These are phyloP conservation scores for Coniosporium tulheliwenetii DNA, from an alignment of 2,329 filamentous ascomycete species.

Conservation along the genomic window DNA sequence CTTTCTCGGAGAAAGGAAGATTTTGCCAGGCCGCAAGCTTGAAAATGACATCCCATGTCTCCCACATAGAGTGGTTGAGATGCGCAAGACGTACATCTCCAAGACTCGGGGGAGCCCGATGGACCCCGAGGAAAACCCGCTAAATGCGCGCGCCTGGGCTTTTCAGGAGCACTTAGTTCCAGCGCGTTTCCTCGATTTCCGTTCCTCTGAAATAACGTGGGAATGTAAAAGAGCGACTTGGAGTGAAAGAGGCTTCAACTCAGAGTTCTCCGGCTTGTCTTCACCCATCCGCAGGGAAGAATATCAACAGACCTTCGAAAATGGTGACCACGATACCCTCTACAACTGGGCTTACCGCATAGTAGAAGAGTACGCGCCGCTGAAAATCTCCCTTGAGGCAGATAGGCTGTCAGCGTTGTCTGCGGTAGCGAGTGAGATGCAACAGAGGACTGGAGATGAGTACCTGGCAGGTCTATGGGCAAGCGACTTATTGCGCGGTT, in stretches of 20 bases:
- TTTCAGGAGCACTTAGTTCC: not conserved
- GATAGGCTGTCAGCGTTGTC: not conserved
- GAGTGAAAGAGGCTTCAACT: not conserved
- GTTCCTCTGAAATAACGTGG: not conserved
- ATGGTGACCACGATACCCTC: not conserved
- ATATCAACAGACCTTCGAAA: not conserved
- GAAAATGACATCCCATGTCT: not conserved
- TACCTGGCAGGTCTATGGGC: not conserved
- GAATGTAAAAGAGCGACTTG: not conserved
- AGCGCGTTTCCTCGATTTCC: not conserved
- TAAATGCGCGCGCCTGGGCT: not conserved
- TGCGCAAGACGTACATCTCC: not conserved
- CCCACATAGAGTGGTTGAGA: not conserved
- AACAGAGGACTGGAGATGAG: not conserved
- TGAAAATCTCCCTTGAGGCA: not conserved
- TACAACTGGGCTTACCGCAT: not conserved
- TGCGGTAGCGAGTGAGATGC: not conserved
- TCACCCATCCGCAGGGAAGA: not conserved
- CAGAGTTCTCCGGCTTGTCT: too few species aligned
- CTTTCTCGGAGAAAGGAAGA: conserved; percentile 1
- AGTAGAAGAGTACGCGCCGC: not conserved
- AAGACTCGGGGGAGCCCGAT: too few species aligned
- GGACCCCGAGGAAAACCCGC: too few species aligned
- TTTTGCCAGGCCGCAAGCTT: not conserved
- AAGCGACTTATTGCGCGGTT: not conserved